These are phyloP conservation scores for Jasminum sambac DNA, from an alignment of 257 asterid species.

Conservation along the genomic window DNA sequence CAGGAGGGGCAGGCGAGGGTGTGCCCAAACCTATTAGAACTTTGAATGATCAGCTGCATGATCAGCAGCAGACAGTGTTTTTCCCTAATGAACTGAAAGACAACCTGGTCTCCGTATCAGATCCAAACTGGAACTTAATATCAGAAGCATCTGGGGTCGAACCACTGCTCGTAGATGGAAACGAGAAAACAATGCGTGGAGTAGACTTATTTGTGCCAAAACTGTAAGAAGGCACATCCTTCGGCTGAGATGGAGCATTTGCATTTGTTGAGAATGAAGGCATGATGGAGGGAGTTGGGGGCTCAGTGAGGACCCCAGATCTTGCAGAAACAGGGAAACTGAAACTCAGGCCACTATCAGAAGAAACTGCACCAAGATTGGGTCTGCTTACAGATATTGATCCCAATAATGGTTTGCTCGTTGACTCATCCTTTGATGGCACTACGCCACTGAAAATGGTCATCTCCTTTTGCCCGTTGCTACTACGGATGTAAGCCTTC, in stretches of 20 bases:
- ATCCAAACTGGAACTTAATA: conserved; percentile 68
- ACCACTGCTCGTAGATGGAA: conserved; percentile 62
- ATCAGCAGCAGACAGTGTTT: conserved; percentile 54
- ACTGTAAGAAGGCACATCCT: conserved; percentile 49
- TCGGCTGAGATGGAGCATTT: conserved; percentile 33
- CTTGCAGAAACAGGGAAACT: conserved; percentile 68
- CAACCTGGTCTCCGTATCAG: conserved; percentile 54
- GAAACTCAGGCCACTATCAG: conserved; percentile 61
- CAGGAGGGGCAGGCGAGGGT: background rate
- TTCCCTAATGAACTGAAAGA: conserved; percentile 59
- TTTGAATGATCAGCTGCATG: background rate
- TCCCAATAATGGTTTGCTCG: conserved; percentile 49
- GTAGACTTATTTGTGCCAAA: conserved; percentile 56
- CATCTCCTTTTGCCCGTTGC: conserved; percentile 44
- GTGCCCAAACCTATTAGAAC: no score
- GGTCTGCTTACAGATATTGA: conserved; percentile 53
- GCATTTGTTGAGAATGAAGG: conserved; percentile 44
- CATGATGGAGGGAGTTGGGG: conserved; percentile 80
- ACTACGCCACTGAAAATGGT: conserved; percentile 30
- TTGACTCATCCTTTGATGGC: conserved; percentile 37
- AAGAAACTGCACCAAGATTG: conserved; percentile 29
- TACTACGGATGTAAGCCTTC: conserved; percentile 33
- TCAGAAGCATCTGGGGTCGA: conserved; percentile 43
- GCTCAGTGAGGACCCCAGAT: conserved; percentile 63
- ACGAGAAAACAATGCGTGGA: conserved; percentile 59